These are phyloP conservation scores for Gymnopilus dilepis DNA, from an alignment of 768 basidiomycete species.

Conservation along the genomic window DNA sequence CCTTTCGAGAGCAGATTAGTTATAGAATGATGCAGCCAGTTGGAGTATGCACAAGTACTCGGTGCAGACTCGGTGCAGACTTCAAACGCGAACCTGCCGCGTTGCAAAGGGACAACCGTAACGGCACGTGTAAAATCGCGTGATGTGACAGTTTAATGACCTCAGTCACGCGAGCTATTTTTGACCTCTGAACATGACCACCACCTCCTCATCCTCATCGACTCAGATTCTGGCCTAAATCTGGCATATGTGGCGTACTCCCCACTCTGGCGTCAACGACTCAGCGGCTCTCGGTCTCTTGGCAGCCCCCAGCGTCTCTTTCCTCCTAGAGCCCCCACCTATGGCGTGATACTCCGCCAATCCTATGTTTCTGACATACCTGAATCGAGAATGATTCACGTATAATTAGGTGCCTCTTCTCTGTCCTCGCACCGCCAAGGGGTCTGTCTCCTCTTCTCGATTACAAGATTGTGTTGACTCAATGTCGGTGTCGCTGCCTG, in stretches of 20 bases:
- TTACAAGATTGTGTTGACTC: neutral
- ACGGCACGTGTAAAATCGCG: neutral
- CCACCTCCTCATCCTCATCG: neutral
- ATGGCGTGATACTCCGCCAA: constrained; percentile 1
- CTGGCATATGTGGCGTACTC: neutral
- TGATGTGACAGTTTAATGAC: neutral
- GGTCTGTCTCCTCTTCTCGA: neutral
- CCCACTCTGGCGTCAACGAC: neutral
- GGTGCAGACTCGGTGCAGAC: neutral
- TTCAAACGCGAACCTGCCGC: neutral
- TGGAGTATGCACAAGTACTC: neutral
- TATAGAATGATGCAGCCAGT: neutral
- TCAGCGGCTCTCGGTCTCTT: neutral
- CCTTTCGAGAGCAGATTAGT: neutral
- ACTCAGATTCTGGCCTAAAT: neutral
- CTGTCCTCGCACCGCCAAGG: neutral
- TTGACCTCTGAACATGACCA: neutral
- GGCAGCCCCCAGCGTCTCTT: neutral
- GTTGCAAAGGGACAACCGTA: neutral
- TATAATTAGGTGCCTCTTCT: neutral
- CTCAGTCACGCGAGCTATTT: no score
- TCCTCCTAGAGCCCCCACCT: neutral
- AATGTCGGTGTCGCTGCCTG: neutral
- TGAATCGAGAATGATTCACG: neutral
- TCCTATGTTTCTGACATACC: constrained; percentile 3